Base-by-base conservation (phyloP, 345 rosid genomes). In the Pelargonium nanum region DNA sequence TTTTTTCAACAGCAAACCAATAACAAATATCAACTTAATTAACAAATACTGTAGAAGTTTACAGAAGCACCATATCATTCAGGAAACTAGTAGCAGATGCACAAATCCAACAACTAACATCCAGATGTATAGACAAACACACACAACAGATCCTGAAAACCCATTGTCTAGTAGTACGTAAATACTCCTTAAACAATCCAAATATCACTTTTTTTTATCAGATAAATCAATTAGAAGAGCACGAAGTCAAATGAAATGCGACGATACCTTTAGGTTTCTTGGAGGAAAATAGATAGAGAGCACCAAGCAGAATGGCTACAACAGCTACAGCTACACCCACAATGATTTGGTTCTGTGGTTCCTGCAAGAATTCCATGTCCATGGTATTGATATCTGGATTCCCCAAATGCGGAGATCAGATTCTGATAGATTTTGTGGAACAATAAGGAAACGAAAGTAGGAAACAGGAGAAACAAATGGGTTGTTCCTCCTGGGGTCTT, bases 281-380 rank as follows among this genome's bases (percentile, higher is more conserved):
- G 68, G 84, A 74, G 65, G 85, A 85, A 21, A 80, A 68, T 25
- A 80, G 79, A 56, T 73, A 89, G 56, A 80, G 77, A 64, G 83
- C 89, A 50, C 84, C 94, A 10, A 79, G 62, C 55, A 28, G 76
- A 66, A 72, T 62, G 61, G 95, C 95, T 61, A 85, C 56, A 62
- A 89, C 53, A 66, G 98, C 98, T 4, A 87, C 96, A 48, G 72
- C 89, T 40, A 81, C 81, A 44, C 85, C 98, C 54, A 71, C 71
- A 28, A 89, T 83, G 71, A 89, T 72, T 81, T 92, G 88, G 64
- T 67, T 75, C 64, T 92, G 91, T 57, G 79, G 55, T 45, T 89
- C 75, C 25, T 81, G 82, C 77, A 92, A 65, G 70, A 74, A 75
- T 19, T 72, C 88, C 77, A 87, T 63, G 71, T 40, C 48, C 48